These are phyloP conservation scores for Yarrowia sp. DNA, from an alignment of 805 yeast species.

Conservation along the genomic window DNA sequence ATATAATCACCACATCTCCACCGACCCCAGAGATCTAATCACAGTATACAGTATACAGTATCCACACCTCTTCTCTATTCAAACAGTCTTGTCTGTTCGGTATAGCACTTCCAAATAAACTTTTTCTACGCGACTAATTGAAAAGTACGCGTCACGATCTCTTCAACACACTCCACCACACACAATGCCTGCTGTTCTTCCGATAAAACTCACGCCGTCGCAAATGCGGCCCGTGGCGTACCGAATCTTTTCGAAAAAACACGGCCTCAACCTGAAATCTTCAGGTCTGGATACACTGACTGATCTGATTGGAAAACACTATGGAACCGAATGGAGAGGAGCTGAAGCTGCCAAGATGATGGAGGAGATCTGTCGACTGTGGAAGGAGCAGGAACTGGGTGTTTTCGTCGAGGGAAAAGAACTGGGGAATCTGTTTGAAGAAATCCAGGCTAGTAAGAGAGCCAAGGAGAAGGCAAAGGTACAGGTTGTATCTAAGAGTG, in stretches of 20 bases:
- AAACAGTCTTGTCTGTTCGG: too few species aligned
- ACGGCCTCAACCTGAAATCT: constrained; percentile 85
- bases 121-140: background rate
- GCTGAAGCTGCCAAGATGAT: constrained; percentile 58
- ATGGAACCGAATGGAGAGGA: constrained; percentile 86
- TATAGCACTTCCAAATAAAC: background rate
- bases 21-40: too few species aligned
- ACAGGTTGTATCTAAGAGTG: background rate
- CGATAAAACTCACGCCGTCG: constrained; percentile 74
- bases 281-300: constrained; percentile 75
- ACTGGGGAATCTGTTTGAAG: constrained; percentile 61
- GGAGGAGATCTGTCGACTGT: constrained; percentile 73
- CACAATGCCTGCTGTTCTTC: constrained; percentile 50
- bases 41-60: too few species aligned
- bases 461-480: background rate
- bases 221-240: constrained; percentile 90
- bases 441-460: constrained; percentile 41
- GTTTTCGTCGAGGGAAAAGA: constrained; percentile 78
- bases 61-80: too few species aligned
- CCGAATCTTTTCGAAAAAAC: constrained; percentile 83
- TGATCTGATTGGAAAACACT: constrained; percentile 67
- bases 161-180: background rate
- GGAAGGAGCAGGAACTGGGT: constrained; percentile 91
- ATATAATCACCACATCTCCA: too few species aligned
- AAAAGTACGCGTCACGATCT: background rate